Conservation (phyloP, 345 rosid species). For the Lepidium sativum region DNA sequence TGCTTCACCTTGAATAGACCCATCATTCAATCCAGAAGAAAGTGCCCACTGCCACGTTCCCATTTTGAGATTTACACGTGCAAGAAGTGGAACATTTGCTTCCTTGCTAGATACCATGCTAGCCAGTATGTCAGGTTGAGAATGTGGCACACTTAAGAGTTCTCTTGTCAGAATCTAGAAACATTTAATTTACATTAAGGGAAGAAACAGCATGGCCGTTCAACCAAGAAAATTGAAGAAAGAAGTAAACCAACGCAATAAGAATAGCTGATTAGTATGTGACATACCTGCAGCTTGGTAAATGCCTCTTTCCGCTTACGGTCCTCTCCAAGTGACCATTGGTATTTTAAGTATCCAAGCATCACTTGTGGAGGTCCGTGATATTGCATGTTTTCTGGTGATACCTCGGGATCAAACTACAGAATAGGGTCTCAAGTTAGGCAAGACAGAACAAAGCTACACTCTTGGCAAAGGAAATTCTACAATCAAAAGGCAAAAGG, state of each 20-base stretch:
- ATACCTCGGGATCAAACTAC: slow-evolving; percentile 89
- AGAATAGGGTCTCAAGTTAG: slow-evolving; percentile 15
- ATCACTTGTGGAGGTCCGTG: slow-evolving; percentile 97
- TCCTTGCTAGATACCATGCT: slow-evolving; percentile 40
- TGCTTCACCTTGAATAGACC: slow-evolving; percentile 64
- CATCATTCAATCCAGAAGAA: slow-evolving; percentile 84
- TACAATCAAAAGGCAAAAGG: neutral
- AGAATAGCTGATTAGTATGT: slow-evolving; percentile 1
- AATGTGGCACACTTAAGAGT: slow-evolving; percentile 49
- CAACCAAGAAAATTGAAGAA: slow-evolving; percentile 1
- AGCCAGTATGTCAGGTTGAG: slow-evolving; percentile 42
- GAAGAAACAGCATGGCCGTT: slow-evolving; percentile 10
- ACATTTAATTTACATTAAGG: slow-evolving; percentile 8
- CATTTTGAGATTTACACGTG: slow-evolving; percentile 76
- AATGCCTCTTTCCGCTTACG: slow-evolving; percentile 88
- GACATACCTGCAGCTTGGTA: slow-evolving; percentile 68
- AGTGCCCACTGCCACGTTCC: slow-evolving; percentile 94
- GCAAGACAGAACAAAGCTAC: slow-evolving; percentile 5
- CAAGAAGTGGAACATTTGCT: slow-evolving; percentile 60
- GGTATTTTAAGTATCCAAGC: slow-evolving; percentile 86
- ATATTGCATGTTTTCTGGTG: slow-evolving; percentile 57
- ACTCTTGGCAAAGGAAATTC: slow-evolving; percentile 3
- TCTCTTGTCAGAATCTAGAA: slow-evolving; percentile 63
- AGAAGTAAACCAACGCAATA: neutral
- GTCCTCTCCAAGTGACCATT: slow-evolving; percentile 99